Base-by-base conservation (phyloP, 345 rosid species). In the Moricandia arvensis region DNA sequence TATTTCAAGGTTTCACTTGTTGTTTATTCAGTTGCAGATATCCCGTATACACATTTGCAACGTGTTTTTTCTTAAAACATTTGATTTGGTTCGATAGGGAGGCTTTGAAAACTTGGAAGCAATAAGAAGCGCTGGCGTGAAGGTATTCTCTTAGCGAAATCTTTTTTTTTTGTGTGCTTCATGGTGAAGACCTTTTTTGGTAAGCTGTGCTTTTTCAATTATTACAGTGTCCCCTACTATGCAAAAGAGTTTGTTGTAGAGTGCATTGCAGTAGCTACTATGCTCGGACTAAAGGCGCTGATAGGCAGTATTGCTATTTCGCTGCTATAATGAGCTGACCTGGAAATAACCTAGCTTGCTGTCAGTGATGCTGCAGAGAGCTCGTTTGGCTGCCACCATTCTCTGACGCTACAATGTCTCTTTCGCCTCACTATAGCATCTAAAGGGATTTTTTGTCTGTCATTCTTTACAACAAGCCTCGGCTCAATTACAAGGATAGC, bases 301-400 rank as follows among this genome's bases (percentile, higher is more conserved):
- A 21, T 21, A n/a, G n/a, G 24, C 24, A 21, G 24, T 21, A 21
- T 21, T 21, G 24, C 24, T 73, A 95, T 95, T 73, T n/a, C n/a
- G 97, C 97, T 69, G 98, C 91, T 62, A 83, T 92, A 69, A 84
- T 95, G 85, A 91, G n/a, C 98, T 29, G 97, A 92, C 81, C 85
- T 88, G 37, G 96, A 95, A 78, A 21, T 21, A 21, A 21, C 24
- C 24, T 21, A 21, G n/a, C 24, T 90, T 92, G 81, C 81, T 95
- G n/a, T 21, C 24, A 21, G n/a, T n/a, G 24, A 21, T 21, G n/a
- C 24, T 21, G 24, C 24, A 21, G 2, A 2, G 2, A 21, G 24
- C 24, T 21, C 2, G 94, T 69, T 77, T 95, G 89, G 76, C 97
- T 21, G 87, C 91, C 7, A 2, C 26, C 26, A 18, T 68, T 27